Conservation (phyloP, 139 green algal species). For the Micractinium sp. region DNA sequence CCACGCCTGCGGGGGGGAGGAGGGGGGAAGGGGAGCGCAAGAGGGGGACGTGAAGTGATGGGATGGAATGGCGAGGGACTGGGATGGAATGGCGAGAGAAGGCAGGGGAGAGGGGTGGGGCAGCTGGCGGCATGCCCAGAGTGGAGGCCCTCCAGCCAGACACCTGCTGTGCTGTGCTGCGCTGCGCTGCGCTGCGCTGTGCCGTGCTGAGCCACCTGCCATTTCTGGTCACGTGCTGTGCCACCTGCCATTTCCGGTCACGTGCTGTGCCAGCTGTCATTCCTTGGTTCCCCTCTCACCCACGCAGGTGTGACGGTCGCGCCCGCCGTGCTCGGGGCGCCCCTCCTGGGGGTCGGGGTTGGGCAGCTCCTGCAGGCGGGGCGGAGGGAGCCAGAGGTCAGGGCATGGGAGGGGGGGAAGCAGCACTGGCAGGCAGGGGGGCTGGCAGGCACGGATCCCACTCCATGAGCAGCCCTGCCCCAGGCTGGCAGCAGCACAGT, state of each 20-base stretch:
- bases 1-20: conserved; percentile 51
- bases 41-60: not conserved
- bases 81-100: too few relatives aligned
- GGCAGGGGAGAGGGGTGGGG: not conserved
- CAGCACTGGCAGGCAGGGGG: not conserved
- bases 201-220: too few relatives aligned
- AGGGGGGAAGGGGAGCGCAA: not conserved
- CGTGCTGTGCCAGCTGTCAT: too few relatives aligned
- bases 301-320: conserved; percentile 89
- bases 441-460: not conserved
- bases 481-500: not conserved
- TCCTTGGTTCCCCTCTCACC: conserved; percentile 43
- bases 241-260: not conserved
- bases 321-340: conserved; percentile 81
- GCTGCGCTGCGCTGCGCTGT: too few relatives aligned
- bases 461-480: not conserved
- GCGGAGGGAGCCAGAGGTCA: not conserved
- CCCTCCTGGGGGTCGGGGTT: conserved; percentile 79
- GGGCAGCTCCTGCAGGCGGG: conserved; percentile 69
- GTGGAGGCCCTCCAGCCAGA: too few relatives aligned
- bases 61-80: not conserved
- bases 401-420: not conserved
- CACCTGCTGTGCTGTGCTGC: too few relatives aligned
- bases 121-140: not conserved
- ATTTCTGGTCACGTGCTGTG: not conserved